Percentiles rank a stretch among this genome's conserved stretches.
Conservation (phyloP, 371 early-diverging fungal genomes). For the Fennellomyces sp. region DNA sequence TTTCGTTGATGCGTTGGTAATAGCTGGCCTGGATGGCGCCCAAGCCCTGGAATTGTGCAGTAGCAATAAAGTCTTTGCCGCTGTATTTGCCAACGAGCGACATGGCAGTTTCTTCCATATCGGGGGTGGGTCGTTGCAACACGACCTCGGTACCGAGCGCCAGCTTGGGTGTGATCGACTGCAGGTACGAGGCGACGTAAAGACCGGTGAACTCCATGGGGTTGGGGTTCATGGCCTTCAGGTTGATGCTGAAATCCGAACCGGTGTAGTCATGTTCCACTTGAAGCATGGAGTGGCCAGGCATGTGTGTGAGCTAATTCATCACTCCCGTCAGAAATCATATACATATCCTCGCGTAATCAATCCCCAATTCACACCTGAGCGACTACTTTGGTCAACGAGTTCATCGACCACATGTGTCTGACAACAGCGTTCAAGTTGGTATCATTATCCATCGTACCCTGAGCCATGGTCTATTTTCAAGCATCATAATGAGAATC, state of each 20-base stretch:
- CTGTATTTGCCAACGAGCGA: constrained; percentile 81
- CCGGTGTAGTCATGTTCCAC: constrained; percentile 92
- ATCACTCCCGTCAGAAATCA: neutral
- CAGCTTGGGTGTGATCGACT: constrained; percentile 85
- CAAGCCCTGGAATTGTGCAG: constrained; percentile 81
- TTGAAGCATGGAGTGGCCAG: constrained; percentile 90
- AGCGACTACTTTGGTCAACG: constrained; percentile 77
- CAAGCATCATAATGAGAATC: neutral
- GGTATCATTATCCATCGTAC: constrained; percentile 89
- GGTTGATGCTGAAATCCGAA: constrained; percentile 80
- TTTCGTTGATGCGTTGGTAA: constrained; percentile 90
- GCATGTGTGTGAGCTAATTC: constrained; percentile 60
- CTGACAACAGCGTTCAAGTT: constrained; percentile 54
- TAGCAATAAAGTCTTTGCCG: constrained; percentile 75
- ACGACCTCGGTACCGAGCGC: constrained; percentile 89
- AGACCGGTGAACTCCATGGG: constrained; percentile 90
- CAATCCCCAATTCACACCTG: constrained; percentile 55
- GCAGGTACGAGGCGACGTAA: constrained; percentile 85
- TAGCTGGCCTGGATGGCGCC: constrained; percentile 88
- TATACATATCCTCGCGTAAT: neutral
- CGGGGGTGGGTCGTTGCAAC: constrained; percentile 85
- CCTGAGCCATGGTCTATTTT: constrained; percentile 72
- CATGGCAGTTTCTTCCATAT: constrained; percentile 79
- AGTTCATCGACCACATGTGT: constrained; percentile 45
- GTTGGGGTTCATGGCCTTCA: constrained; percentile 95